Evolutionary conservation across 306 rosid genomes (phyloP), one percentile per base, ranked within the genome.

Genomic region (Morella rubra): DNA sequence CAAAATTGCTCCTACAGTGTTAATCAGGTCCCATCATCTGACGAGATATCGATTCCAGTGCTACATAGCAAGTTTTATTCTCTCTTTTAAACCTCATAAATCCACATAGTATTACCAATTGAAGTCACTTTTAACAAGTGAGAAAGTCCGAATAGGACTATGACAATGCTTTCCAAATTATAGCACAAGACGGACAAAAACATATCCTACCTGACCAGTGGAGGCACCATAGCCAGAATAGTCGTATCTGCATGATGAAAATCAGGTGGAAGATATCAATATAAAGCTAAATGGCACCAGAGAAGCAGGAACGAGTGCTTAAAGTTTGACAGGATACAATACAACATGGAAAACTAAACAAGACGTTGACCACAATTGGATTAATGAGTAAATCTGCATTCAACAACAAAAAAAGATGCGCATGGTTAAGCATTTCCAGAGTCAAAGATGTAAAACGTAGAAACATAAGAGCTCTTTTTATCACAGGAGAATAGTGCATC

Each of bases 191-290:
- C 71, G 8, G 71, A 58, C 67, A 24, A 68, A 79, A 76, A 40
- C 80, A 74, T 76, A 52, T 75, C 85, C 79, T 88, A 96, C 99
- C 93, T 88, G 87, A 81, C 99, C 99, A 24, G 96, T 88, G 67
- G 99, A 96, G 85, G 97, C 98, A 80, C 99, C 99, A 79, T 96
- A 96, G 61, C 99, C 99, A 84, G 98, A 96, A 79, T 91, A 96
- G 82, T 96, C 99, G 78, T 91, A 96, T 81, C 99, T 96, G 98
- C 89, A 88, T 69, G 52, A 81, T 20, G 75, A 81, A 73, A 78
- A 70, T 61, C 78, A 75, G 74, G 54, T 42, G 62, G 74, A 83
- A 74, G 52, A 49, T 3, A 73, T 83, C 52, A 82, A 75, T 52
- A 61, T 71, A 69, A 79, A 41, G 50, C 60, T 66, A 68, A 64